A percentile compares a stretch with the other conserved stretches of the same genome.
phyloP scores from a whole-genome alignment of 108 stramenopile genomes.

The Fistulifera pelliculosa region DNA sequence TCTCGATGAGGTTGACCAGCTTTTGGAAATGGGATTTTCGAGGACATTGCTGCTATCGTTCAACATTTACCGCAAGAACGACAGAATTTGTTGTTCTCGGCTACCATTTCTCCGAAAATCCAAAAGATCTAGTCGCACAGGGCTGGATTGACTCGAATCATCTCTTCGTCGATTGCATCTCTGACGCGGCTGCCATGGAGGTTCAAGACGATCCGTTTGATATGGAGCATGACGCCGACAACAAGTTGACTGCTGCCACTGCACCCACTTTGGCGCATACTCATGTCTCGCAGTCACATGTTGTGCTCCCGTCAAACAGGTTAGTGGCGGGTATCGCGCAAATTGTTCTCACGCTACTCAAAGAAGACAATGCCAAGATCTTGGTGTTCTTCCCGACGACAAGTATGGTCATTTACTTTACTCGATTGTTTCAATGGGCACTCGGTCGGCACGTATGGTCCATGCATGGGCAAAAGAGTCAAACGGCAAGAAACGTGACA shows the following conservation, averaged over 20 bases:
- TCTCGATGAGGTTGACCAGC: slow-evolving; percentile 92
- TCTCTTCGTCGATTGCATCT: background rate
- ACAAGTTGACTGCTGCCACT: no score
- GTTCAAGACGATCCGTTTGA: no score
- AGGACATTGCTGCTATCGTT: slow-evolving; percentile 76
- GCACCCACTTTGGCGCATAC: slow-evolving; percentile 20
- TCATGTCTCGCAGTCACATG: slow-evolving; percentile 42
- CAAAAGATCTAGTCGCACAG: background rate
- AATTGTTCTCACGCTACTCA: slow-evolving; percentile 27
- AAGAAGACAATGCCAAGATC: slow-evolving; percentile 52
- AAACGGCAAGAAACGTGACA: background rate
- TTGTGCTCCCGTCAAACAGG: slow-evolving; percentile 34
- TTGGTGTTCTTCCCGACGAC: slow-evolving; percentile 83
- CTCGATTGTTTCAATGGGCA: slow-evolving; percentile 4
- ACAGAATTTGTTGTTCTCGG: slow-evolving; percentile 90
- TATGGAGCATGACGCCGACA: background rate
- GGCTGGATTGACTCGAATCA: slow-evolving; percentile 3
- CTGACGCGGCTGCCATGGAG: background rate
- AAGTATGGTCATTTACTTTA: slow-evolving; percentile 20
- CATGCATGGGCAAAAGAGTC: background rate
- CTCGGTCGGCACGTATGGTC: background rate
- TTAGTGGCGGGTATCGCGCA: slow-evolving; percentile 42
- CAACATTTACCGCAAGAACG: slow-evolving; percentile 47
- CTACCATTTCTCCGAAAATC: slow-evolving; percentile 74
- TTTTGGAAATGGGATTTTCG: slow-evolving; percentile 91